Evolutionary conservation across 192 early-diverging fungal species (phyloP).

Genomic region (Gonapodya prolifera): DNA sequence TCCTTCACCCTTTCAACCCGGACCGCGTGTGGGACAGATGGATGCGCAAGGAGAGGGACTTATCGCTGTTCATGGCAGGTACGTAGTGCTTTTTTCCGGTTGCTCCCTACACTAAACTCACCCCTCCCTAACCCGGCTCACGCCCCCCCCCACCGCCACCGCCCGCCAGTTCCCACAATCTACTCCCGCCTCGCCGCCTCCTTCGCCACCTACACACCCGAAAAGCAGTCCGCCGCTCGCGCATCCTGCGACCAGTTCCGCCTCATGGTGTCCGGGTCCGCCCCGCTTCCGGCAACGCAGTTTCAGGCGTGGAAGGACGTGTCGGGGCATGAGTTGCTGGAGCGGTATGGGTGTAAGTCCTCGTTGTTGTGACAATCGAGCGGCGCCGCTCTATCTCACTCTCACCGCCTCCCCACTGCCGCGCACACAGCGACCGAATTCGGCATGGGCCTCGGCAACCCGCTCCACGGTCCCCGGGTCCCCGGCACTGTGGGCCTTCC

Average conservation of each 20-base stretch:
- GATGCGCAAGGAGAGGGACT: no score
- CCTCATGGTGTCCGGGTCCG: constrained; percentile 66
- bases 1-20: constrained; percentile 52
- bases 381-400: no score
- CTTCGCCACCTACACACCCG: constrained; percentile 28
- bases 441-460: constrained; percentile 70
- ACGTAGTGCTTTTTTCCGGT: no score
- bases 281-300: constrained; percentile 55
- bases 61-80: no score
- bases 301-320: constrained; percentile 53
- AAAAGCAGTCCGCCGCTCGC: constrained; percentile 23
- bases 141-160: constrained; percentile 51
- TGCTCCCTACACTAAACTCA: no score
- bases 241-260: constrained; percentile 56
- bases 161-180: constrained; percentile 85
- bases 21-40: no score
- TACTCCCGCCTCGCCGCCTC: constrained; percentile 54
- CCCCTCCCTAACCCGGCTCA: no score
- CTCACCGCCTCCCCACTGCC: no score
- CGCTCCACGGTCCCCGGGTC: constrained; percentile 15
- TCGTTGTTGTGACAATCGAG: no score
- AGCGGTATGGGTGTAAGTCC: constrained; percentile 50
- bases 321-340: constrained; percentile 57
- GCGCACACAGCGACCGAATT: constrained; percentile 87
- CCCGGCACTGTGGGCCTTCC: constrained; percentile 62